These are phyloP conservation scores for Tetragonia tetragonoides DNA, from an alignment of 148 eudicot species.

Conservation along the genomic window DNA sequence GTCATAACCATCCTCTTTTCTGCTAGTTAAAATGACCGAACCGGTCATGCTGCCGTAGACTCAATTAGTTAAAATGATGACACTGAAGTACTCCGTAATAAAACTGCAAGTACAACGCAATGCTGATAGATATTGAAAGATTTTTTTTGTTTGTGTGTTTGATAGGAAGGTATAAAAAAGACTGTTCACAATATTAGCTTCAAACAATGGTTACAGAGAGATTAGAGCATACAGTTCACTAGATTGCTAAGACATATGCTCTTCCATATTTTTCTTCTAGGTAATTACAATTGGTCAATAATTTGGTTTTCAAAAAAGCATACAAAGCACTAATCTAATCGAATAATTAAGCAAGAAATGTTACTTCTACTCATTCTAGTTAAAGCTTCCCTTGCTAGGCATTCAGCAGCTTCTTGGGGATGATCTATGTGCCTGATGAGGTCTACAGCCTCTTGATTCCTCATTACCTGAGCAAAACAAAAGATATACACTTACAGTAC, in stretches of 20 bases:
- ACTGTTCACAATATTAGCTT: no score
- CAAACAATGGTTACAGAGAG: no score
- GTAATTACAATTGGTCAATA: neutral
- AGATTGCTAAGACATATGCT: neutral
- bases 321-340: constrained; percentile 37
- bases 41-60: no score
- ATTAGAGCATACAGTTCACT: no score
- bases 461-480: constrained; percentile 52
- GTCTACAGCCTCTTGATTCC: constrained; percentile 72
- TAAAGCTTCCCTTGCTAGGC: constrained; percentile 67
- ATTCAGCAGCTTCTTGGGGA: constrained; percentile 71
- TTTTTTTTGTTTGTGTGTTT: no score
- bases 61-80: no score
- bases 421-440: constrained; percentile 77
- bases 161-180: no score
- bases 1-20: no score
- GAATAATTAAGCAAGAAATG: constrained; percentile 60
- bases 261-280: neutral
- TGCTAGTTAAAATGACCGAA: no score
- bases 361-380: constrained; percentile 53
- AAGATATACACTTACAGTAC: neutral
- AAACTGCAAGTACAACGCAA: no score
- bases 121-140: no score
- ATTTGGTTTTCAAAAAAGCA: neutral
- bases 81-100: no score